A percentile compares a stretch with the other conserved stretches of the same genome.
Evolutionary conservation across 176 grass and related monocot species (phyloP).

Genomic region (Coix lacrymajobi): DNA sequence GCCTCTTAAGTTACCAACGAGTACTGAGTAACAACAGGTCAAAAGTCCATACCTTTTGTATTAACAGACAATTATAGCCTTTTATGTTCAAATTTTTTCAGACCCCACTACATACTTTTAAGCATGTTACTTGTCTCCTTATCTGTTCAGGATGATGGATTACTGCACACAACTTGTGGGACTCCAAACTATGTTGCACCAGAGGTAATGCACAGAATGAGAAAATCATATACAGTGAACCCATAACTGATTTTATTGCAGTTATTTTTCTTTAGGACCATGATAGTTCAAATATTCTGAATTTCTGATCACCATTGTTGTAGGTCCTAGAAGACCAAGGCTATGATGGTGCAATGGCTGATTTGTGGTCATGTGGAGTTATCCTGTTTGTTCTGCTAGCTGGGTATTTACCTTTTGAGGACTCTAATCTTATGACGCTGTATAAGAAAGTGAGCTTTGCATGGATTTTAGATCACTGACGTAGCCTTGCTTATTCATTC

Average conservation of each 20-base stretch:
- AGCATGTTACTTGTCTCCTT: neutral
- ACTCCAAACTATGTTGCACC: conserved; percentile 99
- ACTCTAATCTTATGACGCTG: conserved; percentile 84
- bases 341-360: conserved; percentile 96
- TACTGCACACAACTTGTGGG: conserved; percentile 91
- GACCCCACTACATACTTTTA: neutral
- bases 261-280: neutral
- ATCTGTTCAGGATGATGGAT: conserved; percentile 73
- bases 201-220: conserved; percentile 43
- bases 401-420: conserved; percentile 98
- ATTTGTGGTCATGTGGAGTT: conserved; percentile 99
- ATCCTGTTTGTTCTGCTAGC: conserved; percentile 95
- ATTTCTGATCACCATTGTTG: neutral
- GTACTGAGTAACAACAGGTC: neutral
- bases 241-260: neutral
- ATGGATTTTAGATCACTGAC: neutral
- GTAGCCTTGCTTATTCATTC: neutral
- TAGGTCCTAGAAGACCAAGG: conserved; percentile 97
- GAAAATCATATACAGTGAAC: neutral
- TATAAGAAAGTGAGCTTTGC: conserved; percentile 83
- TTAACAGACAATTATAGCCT: neutral
- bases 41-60: neutral
- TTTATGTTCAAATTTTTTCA: neutral
- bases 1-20: neutral
- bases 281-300: neutral